These are phyloP conservation scores for Marasmius fiardii DNA, from an alignment of 1,284 basidiomycete genomes.

Conservation along the genomic window DNA sequence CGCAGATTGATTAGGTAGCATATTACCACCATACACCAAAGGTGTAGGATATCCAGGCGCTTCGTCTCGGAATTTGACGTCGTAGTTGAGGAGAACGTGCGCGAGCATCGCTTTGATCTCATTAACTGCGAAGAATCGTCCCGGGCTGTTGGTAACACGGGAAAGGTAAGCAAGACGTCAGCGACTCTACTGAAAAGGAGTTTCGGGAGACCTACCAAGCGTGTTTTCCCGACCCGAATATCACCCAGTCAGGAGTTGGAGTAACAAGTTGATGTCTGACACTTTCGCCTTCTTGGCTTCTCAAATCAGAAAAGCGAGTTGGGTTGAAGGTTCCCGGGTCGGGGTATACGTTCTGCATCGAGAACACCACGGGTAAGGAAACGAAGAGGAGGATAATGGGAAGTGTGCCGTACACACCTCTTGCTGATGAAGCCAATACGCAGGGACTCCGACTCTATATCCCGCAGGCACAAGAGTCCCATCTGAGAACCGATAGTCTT, in stretches of 20 bases:
- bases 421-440: conserved; percentile 18
- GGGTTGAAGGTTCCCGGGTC: conserved; percentile 9
- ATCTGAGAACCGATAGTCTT: conserved; percentile 29
- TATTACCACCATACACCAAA: not conserved
- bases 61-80: conserved; percentile 25
- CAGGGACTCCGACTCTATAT: conserved; percentile 17
- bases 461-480: conserved; percentile 27
- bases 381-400: not conserved
- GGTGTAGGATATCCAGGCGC: not conserved
- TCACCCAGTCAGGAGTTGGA: conserved; percentile 25
- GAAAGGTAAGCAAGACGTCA: conserved; percentile 9
- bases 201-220: conserved; percentile 23
- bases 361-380: not conserved
- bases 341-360: conserved; percentile 14
- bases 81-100: conserved; percentile 35
- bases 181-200: not conserved
- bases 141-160: no score
- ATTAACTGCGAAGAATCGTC: conserved; percentile 37
- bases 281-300: conserved; percentile 9
- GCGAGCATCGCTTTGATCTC: conserved; percentile 39
- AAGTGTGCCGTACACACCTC: not conserved
- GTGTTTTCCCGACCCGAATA: conserved; percentile 26
- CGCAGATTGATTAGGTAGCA: not conserved
- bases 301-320: not conserved
- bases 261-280: conserved; percentile 24